phyloP scores from a whole-genome alignment of 495 filamentous ascomycete genomes.

The Penicillium goetzii region DNA sequence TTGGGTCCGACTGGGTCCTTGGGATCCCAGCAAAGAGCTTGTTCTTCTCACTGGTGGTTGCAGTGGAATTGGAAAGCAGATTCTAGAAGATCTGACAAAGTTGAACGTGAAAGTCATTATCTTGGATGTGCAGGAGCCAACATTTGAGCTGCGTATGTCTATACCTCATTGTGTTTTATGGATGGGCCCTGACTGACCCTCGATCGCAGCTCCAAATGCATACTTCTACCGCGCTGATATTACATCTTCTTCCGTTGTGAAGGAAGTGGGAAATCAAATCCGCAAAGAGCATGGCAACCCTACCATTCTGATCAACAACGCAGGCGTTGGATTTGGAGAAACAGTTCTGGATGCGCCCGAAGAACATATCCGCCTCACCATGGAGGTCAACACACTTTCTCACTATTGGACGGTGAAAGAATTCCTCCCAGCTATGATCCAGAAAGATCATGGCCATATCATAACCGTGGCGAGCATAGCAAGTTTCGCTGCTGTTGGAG shows the following conservation, averaged over 20 bases:
- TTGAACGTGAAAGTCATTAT: slow-evolving; percentile 58
- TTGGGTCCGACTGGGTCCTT: slow-evolving; percentile 3
- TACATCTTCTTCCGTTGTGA: slow-evolving; percentile 50
- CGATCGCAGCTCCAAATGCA: background rate
- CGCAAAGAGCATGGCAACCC: slow-evolving; percentile 56
- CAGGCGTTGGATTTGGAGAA: slow-evolving; percentile 62
- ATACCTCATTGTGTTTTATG: background rate
- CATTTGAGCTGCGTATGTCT: slow-evolving; percentile 2
- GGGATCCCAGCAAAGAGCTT: slow-evolving; percentile 47
- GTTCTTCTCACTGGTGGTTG: slow-evolving; percentile 67
- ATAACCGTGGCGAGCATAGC: slow-evolving; percentile 40
- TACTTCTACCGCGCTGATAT: slow-evolving; percentile 61
- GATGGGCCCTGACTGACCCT: background rate
- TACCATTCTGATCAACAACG: slow-evolving; percentile 70
- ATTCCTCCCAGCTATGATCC: slow-evolving; percentile 4
- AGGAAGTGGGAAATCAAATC: slow-evolving; percentile 47
- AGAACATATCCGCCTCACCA: slow-evolving; percentile 51
- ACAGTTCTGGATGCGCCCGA: slow-evolving; percentile 54
- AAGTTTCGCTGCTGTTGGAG: slow-evolving; percentile 56
- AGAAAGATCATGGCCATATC: slow-evolving; percentile 2
- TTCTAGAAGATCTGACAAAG: slow-evolving; percentile 61
- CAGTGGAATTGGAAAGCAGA: slow-evolving; percentile 63
- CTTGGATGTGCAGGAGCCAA: slow-evolving; percentile 62
- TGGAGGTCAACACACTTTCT: slow-evolving; percentile 6
- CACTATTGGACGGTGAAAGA: slow-evolving; percentile 6